Evolutionary conservation across 805 yeast genomes (phyloP), one percentile per base, ranked within the genome.

Genomic region (Naumovozyma castellii): DNA sequence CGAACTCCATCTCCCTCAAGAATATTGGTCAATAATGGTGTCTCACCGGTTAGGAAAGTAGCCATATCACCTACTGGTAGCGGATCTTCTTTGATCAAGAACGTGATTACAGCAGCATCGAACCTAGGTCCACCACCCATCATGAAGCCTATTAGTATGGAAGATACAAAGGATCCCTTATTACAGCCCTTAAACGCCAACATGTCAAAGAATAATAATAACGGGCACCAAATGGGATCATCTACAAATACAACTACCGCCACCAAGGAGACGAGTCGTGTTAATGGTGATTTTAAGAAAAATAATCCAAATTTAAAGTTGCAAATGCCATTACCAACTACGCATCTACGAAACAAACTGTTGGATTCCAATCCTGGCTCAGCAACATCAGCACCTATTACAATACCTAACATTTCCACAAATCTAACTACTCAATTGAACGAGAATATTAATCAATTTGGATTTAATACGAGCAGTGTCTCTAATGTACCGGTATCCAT

Each of bases 271-370:
- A 37, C 46, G 18, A 55, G 51, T 38, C 56, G 64, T 27, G 54
- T 53, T 6, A 53, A 49, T 29, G 49, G 59, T 14, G 64, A 58
- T 37, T 59, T 59, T 35, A 64, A 65, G 34, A 62, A 72, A 32
- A 70, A 71, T 27, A 69, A 75, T 43, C 77, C 80, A 1, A 71
- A 78, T 28, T 59, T 80, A 34, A 75, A 76, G 43, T 67, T 82
- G 16, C 87, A 81, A 54, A 81, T 82, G 87, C 90, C 88, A 3
- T 70, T 76, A 2, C 88, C 90, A 1, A 70, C 78, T 0, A 54
- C 74, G 1, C 41, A 68, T n/a, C 56, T 45, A 14, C 44, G 59
- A 15, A 49, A 46, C 40, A 56, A 52, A 37, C 37, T 57, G 28
- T 46, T 57, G 13, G 62, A 56, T 17, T 17, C 40, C 8, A 32